phyloP scores from a whole-genome alignment of 2,329 filamentous ascomycete species.

The Elsinoe batatas region DNA sequence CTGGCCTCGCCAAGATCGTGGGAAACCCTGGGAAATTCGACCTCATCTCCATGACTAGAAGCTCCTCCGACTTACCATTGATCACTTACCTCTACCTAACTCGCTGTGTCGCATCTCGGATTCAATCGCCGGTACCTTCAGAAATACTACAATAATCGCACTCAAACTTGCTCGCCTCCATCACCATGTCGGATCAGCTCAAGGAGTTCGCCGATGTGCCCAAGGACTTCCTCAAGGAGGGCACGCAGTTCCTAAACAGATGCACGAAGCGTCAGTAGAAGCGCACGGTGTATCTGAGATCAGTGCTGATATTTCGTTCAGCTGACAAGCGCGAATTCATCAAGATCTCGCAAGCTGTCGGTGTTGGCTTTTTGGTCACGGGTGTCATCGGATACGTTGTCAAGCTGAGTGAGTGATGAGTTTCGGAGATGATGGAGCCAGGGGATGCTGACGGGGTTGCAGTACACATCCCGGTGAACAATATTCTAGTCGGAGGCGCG shows the following conservation, averaged over 20 bases:
- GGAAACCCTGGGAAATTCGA: slow-evolving; percentile 9
- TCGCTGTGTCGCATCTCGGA: neutral
- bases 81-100: neutral
- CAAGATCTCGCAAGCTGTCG: slow-evolving; percentile 55
- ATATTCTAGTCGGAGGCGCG: slow-evolving; percentile 58
- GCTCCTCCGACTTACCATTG: neutral
- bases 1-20: slow-evolving; percentile 5
- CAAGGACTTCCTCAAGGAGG: slow-evolving; percentile 51
- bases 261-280: slow-evolving; percentile 38
- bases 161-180: neutral
- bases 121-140: too few species aligned
- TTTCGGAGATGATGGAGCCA: neutral
- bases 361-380: slow-evolving; percentile 61
- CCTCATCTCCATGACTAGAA: slow-evolving; percentile 1
- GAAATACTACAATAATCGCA: neutral
- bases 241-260: slow-evolving; percentile 40
- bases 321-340: slow-evolving; percentile 50
- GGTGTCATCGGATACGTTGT: slow-evolving; percentile 60
- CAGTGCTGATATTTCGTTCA: slow-evolving; percentile 20
- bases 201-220: slow-evolving; percentile 62
- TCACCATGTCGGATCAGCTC: slow-evolving; percentile 55
- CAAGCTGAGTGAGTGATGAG: slow-evolving; percentile 50
- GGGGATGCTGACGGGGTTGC: neutral
- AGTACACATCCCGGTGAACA: slow-evolving; percentile 63
- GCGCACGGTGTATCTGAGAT: neutral